A percentile compares a stretch with the other conserved stretches of the same genome.
Conservation (phyloP, 1,284 basidiomycete species). For the Pascua guehoae region DNA sequence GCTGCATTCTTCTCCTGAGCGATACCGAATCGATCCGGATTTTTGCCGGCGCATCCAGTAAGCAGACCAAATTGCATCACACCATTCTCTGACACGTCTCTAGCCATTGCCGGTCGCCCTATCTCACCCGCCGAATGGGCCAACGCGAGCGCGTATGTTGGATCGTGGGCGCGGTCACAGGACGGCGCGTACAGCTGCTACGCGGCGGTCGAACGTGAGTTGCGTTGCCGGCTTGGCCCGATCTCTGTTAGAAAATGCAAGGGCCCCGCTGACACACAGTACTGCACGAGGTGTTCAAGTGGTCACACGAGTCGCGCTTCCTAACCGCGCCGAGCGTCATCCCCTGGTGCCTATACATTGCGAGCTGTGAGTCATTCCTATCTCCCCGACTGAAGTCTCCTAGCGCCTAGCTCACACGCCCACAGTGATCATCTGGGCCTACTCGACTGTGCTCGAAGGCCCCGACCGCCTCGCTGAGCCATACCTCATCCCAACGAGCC, state of each 20-base stretch:
- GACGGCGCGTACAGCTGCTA: slow-evolving; percentile 20
- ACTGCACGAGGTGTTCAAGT: neutral
- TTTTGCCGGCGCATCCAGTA: slow-evolving; percentile 24
- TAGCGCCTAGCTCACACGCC: neutral
- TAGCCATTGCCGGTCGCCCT: slow-evolving; percentile 8
- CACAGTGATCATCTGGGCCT: slow-evolving; percentile 22
- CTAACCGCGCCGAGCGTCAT: neutral
- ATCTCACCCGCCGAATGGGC: slow-evolving; percentile 25
- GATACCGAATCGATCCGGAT: slow-evolving; percentile 17
- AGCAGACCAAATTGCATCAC: too few species aligned
- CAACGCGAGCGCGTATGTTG: slow-evolving; percentile 21
- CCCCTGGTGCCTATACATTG: neutral
- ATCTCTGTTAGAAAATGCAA: too few species aligned
- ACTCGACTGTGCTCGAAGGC: slow-evolving; percentile 20
- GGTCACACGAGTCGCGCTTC: slow-evolving; percentile 4
- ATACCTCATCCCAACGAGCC: neutral
- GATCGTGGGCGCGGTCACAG: slow-evolving; percentile 20
- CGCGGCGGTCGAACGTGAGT: slow-evolving; percentile 16
- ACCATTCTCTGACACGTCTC: too few species aligned
- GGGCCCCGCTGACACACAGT: too few species aligned
- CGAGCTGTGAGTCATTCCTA: neutral
- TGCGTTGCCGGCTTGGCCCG: too few species aligned
- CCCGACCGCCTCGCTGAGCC: slow-evolving; percentile 5
- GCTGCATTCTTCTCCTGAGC: slow-evolving; percentile 18
- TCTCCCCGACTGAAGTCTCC: too few species aligned